These are phyloP conservation scores for Silene uniflora DNA, from an alignment of 148 eudicot species.

Conservation along the genomic window DNA sequence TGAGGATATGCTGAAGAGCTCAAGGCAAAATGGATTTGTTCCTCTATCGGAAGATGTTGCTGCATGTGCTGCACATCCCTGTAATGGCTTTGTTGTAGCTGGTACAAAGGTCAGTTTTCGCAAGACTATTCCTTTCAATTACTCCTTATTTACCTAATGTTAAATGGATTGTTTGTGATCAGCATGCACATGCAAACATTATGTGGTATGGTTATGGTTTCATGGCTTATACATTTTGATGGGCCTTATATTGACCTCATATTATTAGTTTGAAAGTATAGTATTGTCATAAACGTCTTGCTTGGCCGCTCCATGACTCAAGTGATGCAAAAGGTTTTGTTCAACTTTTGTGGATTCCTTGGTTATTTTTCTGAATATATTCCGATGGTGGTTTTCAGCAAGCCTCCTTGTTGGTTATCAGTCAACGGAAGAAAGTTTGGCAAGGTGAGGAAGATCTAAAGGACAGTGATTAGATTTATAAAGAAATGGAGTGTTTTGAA, in stretches of 20 bases:
- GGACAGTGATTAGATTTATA: not conserved
- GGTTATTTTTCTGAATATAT: not conserved
- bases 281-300: constrained; percentile 1
- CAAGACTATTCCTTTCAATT: not conserved
- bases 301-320: not conserved
- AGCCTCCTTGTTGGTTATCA: constrained; percentile 57
- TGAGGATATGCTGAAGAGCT: constrained; percentile 34
- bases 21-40: constrained; percentile 56
- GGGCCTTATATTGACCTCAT: not conserved
- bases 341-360: not conserved
- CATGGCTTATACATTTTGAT: not conserved
- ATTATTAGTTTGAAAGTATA: not conserved
- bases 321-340: not conserved
- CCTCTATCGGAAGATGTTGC: constrained; percentile 57
- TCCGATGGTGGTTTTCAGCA: constrained; percentile 38
- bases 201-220: not conserved
- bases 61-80: constrained; percentile 75
- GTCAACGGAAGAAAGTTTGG: constrained; percentile 41
- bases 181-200: not conserved
- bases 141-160: not conserved
- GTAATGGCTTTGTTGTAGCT: constrained; percentile 60
- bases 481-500: constrained; percentile 1
- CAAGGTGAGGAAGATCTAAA: constrained; percentile 30
- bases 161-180: not conserved
- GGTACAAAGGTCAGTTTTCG: constrained; percentile 67